phyloP scores from a whole-genome alignment of 306 rosid genomes.

The Morella rubra region DNA sequence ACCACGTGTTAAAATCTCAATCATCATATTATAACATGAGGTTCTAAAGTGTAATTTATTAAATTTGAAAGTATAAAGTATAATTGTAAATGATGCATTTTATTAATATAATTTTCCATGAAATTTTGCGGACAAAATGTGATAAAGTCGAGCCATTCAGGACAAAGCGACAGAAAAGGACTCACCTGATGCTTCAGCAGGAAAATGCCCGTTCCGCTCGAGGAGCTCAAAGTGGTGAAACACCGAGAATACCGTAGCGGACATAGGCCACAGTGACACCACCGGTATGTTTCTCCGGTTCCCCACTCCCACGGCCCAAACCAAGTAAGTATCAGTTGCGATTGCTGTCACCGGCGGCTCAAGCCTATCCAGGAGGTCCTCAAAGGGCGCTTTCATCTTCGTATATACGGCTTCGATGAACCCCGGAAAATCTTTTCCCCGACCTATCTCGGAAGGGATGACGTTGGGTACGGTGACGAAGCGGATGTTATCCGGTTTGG shows the following conservation, averaged over 20 bases:
- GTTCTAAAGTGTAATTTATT: too few species aligned
- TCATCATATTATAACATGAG: too few species aligned
- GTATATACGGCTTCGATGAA: constrained; percentile 51
- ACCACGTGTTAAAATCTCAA: too few species aligned
- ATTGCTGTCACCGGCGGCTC: constrained; percentile 32
- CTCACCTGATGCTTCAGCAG: constrained; percentile 13
- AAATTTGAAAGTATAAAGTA: too few species aligned
- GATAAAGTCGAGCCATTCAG: too few species aligned
- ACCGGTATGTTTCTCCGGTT: constrained; percentile 43
- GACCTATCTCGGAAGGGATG: constrained; percentile 41
- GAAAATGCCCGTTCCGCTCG: constrained; percentile 21
- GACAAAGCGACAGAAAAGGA: too few species aligned
- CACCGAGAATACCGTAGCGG: constrained; percentile 43
- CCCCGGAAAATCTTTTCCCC: constrained; percentile 38
- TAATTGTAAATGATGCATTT: too few species aligned
- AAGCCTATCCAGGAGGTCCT: constrained; percentile 37
- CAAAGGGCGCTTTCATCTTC: constrained; percentile 49
- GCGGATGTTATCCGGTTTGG: constrained; percentile 33
- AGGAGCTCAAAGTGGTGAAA: constrained; percentile 34
- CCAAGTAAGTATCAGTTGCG: constrained; percentile 37
- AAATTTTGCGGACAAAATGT: too few species aligned
- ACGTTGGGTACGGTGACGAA: constrained; percentile 45
- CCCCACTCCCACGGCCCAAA: constrained; percentile 39
- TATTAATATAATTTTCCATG: too few species aligned
- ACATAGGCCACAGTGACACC: constrained; percentile 48